Evolutionary conservation across 208 protist species (phyloP), one percentile per base, ranked within the genome.

Genomic region (Leishmania arabica): DNA sequence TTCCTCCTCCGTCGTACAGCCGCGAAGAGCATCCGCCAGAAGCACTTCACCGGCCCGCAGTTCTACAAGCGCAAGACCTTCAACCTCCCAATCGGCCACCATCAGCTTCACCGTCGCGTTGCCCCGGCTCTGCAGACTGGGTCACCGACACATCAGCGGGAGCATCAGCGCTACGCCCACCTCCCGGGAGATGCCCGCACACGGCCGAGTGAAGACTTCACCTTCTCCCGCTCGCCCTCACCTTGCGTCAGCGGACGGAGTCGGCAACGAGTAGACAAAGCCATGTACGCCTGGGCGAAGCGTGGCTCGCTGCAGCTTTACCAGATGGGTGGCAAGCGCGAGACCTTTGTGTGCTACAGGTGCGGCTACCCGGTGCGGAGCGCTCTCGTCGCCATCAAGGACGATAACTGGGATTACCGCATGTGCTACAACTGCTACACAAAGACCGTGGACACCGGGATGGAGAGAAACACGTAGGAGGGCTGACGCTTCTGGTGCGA

Each of bases 371-470:
- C 94, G 0, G 91, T 95, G 77, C 76, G 85, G 1, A 95, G 90
- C 53, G 88, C 90, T 31, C 83, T 97, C 24, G 91, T 96, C 21
- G 92, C 90, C 2, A 90, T 97, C 78, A 92, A 94, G 54, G 89
- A 92, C 21, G 94, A 96, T 56, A 97, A 96, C 82, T 97, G 94
- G 93, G 94, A 97, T 75, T 97, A 83, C 60, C 83, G 94, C n/a
- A 97, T 97, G 94, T 97, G 94, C 86, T 97, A 97, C 80, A 87
- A 45, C 62, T 97, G 94, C 84, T 97, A 97, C 85, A 92, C 85
- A 27, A 77, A 56, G 2, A 92, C 87, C 2, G 73, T 94, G 2
- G 42, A 86, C 34, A 65, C 84, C 40, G 94, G 94, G 2, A 94
- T 96, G 92, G 92, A 95, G 74, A 58, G 82, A 27, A 87, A 94